Evolutionary conservation across 345 rosid genomes (phyloP).

Genomic region (Salix arbutifolia): DNA sequence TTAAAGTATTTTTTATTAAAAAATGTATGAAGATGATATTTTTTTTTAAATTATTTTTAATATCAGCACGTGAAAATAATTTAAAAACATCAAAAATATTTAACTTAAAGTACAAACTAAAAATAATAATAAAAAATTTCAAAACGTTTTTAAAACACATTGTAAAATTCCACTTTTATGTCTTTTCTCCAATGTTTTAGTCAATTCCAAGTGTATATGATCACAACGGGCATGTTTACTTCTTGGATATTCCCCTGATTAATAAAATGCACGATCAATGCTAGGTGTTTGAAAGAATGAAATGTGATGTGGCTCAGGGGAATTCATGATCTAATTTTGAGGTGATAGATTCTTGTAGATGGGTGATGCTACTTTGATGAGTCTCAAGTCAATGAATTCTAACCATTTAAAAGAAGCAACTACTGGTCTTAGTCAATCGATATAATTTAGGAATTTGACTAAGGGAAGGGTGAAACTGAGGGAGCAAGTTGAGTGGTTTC

Average conservation of each 20-base stretch:
- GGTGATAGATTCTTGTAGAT: too few relatives aligned
- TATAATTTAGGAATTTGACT: slow-evolving; percentile 39
- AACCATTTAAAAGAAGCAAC: slow-evolving; percentile 13
- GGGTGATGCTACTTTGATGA: not conserved
- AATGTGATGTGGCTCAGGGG: not conserved
- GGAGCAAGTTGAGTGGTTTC: slow-evolving; percentile 34
- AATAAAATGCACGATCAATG: not conserved
- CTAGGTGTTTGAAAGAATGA: not conserved
- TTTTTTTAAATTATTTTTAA: too few relatives aligned
- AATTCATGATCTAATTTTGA: too few relatives aligned
- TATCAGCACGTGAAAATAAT: too few relatives aligned
- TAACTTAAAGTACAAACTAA: too few relatives aligned
- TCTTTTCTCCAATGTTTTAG: not conserved
- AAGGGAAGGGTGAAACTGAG: not conserved
- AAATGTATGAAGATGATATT: too few relatives aligned
- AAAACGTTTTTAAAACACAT: too few relatives aligned
- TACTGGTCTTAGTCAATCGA: slow-evolving; percentile 23
- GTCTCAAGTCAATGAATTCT: slow-evolving; percentile 15
- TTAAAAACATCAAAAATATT: too few relatives aligned
- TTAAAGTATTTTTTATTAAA: too few relatives aligned
- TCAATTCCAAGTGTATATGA: not conserved
- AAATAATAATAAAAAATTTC: too few relatives aligned
- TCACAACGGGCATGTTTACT: not conserved
- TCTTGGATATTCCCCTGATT: not conserved
- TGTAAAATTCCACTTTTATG: too few relatives aligned